Evolutionary conservation across 768 basidiomycete species (phyloP).

Genomic region (Lactarius hatsudake): DNA sequence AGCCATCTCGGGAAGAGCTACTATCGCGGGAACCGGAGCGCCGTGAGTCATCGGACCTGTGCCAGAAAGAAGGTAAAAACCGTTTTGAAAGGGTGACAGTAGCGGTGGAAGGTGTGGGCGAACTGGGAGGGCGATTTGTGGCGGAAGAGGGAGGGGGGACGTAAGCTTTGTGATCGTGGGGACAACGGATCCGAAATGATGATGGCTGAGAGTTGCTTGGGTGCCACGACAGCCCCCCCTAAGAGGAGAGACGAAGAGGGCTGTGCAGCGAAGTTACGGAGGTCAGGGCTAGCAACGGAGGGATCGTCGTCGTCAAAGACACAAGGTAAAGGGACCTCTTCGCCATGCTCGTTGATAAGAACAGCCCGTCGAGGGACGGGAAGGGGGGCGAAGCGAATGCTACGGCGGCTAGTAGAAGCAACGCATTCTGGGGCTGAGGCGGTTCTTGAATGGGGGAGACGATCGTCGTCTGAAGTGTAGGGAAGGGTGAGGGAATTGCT

Average conservation of each 20-base stretch:
- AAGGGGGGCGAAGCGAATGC: slow-evolving; percentile 82
- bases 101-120: slow-evolving; percentile 20
- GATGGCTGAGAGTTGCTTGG: slow-evolving; percentile 3
- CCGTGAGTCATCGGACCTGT: slow-evolving; percentile 46
- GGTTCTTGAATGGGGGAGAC: slow-evolving; percentile 2
- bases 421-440: slow-evolving; percentile 1
- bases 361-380: slow-evolving; percentile 67
- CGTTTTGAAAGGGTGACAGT: slow-evolving; percentile 22
- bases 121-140: slow-evolving; percentile 2
- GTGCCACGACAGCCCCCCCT: slow-evolving; percentile 10
- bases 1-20: slow-evolving; percentile 47
- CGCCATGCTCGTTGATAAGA: slow-evolving; percentile 42
- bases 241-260: slow-evolving; percentile 25
- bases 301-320: slow-evolving; percentile 33
- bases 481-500: slow-evolving; percentile 11
- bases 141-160: not conserved
- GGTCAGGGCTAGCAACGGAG: slow-evolving; percentile 27
- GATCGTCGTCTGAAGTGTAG: slow-evolving; percentile 19
- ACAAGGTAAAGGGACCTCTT: slow-evolving; percentile 38
- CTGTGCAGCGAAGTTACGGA: slow-evolving; percentile 25
- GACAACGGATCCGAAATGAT: not conserved
- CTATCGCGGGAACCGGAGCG: slow-evolving; percentile 53
- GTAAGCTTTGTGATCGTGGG: not conserved
- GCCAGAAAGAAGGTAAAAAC: slow-evolving; percentile 26
- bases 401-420: slow-evolving; percentile 27